These are phyloP conservation scores for Lepraria neglecta DNA, from an alignment of 495 filamentous ascomycete genomes.

Conservation along the genomic window DNA sequence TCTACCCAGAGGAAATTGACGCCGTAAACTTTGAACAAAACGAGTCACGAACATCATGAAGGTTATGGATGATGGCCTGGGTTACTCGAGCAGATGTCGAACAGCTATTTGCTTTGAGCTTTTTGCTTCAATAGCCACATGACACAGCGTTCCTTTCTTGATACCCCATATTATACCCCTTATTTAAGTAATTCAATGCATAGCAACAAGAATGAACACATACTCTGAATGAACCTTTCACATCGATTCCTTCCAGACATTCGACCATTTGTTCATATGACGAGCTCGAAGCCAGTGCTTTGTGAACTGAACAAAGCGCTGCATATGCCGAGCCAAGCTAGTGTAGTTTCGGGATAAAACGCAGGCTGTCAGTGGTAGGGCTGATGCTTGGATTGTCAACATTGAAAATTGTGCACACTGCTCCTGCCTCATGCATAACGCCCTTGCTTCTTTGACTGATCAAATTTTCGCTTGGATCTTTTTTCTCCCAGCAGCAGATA, in stretches of 20 bases:
- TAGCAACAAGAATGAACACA: not conserved
- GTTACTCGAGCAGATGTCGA: slow-evolving; percentile 1
- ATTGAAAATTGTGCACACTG: not conserved
- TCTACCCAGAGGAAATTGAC: slow-evolving; percentile 8
- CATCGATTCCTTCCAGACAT: not conserved
- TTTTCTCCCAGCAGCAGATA: not conserved
- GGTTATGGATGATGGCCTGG: not conserved
- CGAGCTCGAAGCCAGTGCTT: too few relatives aligned
- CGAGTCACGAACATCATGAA: slow-evolving; percentile 14
- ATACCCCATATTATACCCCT: slow-evolving; percentile 13
- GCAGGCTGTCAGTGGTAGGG: slow-evolving; percentile 1
- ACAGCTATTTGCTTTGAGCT: slow-evolving; percentile 1
- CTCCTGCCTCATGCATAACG: slow-evolving; percentile 11
- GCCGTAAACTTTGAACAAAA: not conserved
- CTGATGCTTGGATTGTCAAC: slow-evolving; percentile 9
- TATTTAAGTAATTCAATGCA: not conserved
- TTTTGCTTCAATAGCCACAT: not conserved
- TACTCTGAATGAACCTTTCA: not conserved
- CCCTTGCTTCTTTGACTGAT: slow-evolving; percentile 1
- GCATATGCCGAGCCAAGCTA: not conserved
- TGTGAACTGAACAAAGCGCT: not conserved
- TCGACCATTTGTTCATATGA: not conserved
- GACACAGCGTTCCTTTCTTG: slow-evolving; percentile 4
- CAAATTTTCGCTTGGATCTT: not conserved
- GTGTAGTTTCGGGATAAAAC: not conserved